Conservation (phyloP, 805 yeast species). For the Ogataea henricii region DNA sequence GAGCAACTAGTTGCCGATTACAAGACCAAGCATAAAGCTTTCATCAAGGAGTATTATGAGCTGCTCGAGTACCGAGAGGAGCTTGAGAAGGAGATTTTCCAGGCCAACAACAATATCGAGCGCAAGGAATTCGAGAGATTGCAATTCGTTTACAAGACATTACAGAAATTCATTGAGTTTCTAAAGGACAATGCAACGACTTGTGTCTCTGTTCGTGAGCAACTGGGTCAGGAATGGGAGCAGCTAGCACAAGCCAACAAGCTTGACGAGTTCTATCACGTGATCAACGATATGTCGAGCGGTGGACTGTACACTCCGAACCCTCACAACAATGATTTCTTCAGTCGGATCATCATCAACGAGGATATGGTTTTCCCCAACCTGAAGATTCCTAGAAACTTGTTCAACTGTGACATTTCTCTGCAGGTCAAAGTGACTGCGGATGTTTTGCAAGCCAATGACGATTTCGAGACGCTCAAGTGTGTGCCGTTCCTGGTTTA, state of each 20-base stretch:
- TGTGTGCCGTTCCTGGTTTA: conserved; percentile 55
- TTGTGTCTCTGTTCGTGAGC: background rate
- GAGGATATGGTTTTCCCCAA: conserved; percentile 15
- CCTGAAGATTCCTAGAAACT: background rate
- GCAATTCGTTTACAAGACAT: conserved; percentile 12
- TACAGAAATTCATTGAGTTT: conserved; percentile 6
- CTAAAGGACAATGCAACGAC: conserved; percentile 4
- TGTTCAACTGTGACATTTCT: conserved; percentile 35
- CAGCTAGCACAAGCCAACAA: conserved; percentile 7
- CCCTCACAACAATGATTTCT: conserved; percentile 13
- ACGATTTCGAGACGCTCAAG: conserved; percentile 5
- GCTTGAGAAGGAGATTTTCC: conserved; percentile 15
- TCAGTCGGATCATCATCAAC: conserved; percentile 9
- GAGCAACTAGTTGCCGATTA: conserved; percentile 3
- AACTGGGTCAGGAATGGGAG: background rate
- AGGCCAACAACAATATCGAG: conserved; percentile 19
- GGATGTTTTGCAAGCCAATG: background rate
- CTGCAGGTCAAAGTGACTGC: conserved; percentile 17
- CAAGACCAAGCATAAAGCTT: conserved; percentile 9
- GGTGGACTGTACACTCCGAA: conserved; percentile 17
- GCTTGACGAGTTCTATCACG: conserved; percentile 12
- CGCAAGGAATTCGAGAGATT: conserved; percentile 21
- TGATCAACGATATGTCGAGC: conserved; percentile 12
- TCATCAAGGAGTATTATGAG: conserved; percentile 8
- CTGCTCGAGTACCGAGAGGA: conserved; percentile 12